Evolutionary conservation across 306 rosid genomes (phyloP).

Genomic region (Albizia julibrissin): DNA sequence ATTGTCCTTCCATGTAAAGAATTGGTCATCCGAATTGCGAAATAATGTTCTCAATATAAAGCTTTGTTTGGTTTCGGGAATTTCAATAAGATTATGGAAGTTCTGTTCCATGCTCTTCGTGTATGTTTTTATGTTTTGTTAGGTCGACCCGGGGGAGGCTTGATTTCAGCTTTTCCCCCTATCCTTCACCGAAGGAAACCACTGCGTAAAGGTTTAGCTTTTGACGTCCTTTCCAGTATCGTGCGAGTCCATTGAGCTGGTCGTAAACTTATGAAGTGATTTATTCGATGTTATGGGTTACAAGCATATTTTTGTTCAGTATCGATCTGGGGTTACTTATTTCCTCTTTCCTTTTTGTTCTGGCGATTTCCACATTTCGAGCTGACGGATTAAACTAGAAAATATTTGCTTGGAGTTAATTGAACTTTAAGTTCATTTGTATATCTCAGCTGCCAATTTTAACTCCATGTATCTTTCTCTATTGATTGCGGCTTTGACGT

Average conservation of each 20-base stretch:
- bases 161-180: background rate
- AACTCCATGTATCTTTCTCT: background rate
- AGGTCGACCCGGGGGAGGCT: background rate
- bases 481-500: background rate
- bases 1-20: background rate
- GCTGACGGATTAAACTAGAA: conserved; percentile 11
- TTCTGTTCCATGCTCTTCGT: conserved; percentile 11
- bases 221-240: background rate
- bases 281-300: conserved; percentile 16
- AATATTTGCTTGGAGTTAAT: background rate
- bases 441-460: background rate
- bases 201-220: background rate
- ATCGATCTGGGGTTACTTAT: background rate
- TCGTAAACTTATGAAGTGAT: background rate
- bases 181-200: background rate
- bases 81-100: conserved; percentile 8
- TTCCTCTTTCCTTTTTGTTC: background rate
- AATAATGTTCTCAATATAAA: background rate
- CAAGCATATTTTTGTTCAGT: background rate
- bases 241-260: conserved; percentile 26
- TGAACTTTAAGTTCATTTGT: conserved; percentile 3
- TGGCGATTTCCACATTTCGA: background rate
- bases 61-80: conserved; percentile 37
- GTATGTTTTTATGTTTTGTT: background rate
- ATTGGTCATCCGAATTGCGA: background rate